These are phyloP conservation scores for Iris macrosiphon DNA, from an alignment of 106 monocot genomes.

Conservation along the genomic window DNA sequence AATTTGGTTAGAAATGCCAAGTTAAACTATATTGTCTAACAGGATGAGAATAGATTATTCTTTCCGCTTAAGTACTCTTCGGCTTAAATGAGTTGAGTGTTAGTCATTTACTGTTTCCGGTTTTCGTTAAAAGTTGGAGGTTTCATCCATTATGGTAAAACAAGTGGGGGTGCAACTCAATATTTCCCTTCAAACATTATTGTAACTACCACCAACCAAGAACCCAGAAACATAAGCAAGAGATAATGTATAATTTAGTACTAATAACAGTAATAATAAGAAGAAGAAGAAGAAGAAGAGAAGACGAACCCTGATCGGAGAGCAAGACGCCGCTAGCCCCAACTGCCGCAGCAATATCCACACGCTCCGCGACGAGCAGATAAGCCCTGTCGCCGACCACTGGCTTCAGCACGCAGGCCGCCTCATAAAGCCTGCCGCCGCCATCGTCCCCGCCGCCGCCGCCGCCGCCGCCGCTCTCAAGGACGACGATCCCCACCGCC, in stretches of 20 bases:
- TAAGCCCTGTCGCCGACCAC: slow-evolving; percentile 72
- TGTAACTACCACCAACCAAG: too few species aligned
- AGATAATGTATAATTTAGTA: too few species aligned
- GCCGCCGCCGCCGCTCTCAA: slow-evolving; percentile 37
- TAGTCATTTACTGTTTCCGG: too few species aligned
- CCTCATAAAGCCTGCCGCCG: slow-evolving; percentile 77
- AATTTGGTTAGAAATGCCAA: too few species aligned
- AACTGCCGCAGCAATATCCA: slow-evolving; percentile 81
- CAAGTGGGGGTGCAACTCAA: too few species aligned
- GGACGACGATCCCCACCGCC: slow-evolving; percentile 53
- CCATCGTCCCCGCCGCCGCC: slow-evolving; percentile 35
- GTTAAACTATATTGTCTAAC: too few species aligned
- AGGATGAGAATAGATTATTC: background rate
- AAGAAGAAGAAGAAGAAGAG: background rate
- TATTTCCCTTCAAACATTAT: too few species aligned
- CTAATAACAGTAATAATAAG: background rate
- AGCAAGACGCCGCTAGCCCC: slow-evolving; percentile 84
- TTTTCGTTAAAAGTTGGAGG: too few species aligned
- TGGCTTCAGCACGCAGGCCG: slow-evolving; percentile 56
- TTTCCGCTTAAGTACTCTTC: too few species aligned
- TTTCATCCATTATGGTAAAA: too few species aligned
- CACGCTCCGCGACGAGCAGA: slow-evolving; percentile 79
- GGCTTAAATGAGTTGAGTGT: too few species aligned
- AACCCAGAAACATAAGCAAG: background rate
- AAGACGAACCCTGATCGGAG: slow-evolving; percentile 70